A percentile compares a stretch with the other conserved stretches of the same genome.
These are phyloP conservation scores for Parmelia sp. DNA, from an alignment of 495 filamentous ascomycete genomes.

Conservation along the genomic window DNA sequence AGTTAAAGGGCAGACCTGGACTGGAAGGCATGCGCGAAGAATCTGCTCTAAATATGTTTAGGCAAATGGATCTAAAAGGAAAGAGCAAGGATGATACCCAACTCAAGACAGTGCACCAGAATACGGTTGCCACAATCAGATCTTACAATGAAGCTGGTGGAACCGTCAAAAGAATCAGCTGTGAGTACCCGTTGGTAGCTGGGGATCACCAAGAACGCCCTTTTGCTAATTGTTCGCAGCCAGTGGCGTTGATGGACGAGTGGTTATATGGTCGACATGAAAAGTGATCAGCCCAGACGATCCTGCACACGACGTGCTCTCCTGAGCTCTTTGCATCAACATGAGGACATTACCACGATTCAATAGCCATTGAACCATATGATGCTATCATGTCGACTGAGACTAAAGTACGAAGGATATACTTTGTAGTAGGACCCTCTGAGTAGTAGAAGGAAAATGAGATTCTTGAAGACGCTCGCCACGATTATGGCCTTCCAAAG, in stretches of 20 bases:
- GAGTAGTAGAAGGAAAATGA: neutral
- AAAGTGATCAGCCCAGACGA: neutral
- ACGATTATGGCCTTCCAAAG: neutral
- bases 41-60: conserved; percentile 97
- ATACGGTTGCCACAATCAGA: conserved; percentile 82
- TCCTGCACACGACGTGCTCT: neutral
- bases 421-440: neutral
- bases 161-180: conserved; percentile 72
- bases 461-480: neutral
- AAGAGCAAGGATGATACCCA: conserved; percentile 84
- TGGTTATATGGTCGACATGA: conserved; percentile 68
- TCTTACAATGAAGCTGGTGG: conserved; percentile 61
- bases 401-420: neutral
- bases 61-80: conserved; percentile 95
- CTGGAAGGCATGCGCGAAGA: conserved; percentile 59
- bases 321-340: neutral
- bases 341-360: neutral
- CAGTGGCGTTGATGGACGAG: conserved; percentile 88
- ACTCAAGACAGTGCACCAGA: conserved; percentile 93
- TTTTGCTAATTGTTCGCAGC: conserved; percentile 50
- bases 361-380: neutral
- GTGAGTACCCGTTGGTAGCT: conserved; percentile 49
- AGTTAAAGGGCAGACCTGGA: conserved; percentile 51
- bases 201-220: conserved; percentile 3
- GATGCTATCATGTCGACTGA: neutral